phyloP scores from a whole-genome alignment of 371 early-diverging fungal genomes.

The Syncephalastrum sp. region DNA sequence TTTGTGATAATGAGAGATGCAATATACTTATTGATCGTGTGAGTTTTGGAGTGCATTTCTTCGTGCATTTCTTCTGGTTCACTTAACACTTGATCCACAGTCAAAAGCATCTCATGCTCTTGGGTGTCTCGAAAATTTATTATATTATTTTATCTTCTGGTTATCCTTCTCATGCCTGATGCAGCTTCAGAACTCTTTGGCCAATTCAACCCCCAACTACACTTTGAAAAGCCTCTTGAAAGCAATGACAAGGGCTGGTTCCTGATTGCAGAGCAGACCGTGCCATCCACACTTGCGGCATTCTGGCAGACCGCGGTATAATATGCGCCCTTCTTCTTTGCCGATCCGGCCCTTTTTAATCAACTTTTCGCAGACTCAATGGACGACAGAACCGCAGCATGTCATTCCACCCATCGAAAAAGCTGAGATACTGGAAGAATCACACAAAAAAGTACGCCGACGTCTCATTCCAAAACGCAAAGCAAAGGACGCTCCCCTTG shows the following conservation, averaged over 20 bases:
- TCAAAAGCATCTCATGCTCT: no score
- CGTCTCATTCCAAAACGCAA: conserved; percentile 55
- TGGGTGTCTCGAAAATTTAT: no score
- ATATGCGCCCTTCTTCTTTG: conserved; percentile 16
- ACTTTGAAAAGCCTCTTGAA: conserved; percentile 26
- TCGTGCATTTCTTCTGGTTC: no score
- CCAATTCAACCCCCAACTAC: conserved; percentile 29
- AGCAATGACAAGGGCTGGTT: conserved; percentile 17
- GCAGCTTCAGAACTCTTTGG: conserved; percentile 20
- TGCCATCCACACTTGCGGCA: conserved; percentile 20
- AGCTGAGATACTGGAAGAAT: conserved; percentile 31
- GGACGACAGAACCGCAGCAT: conserved; percentile 66
- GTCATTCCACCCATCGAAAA: conserved; percentile 71
- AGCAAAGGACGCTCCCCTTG: conserved; percentile 48
- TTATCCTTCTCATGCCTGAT: no score
- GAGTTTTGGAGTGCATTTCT: no score
- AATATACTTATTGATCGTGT: no score
- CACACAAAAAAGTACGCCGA: neutral
- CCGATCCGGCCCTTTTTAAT: neutral
- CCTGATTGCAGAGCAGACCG: conserved; percentile 35
- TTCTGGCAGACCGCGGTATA: conserved; percentile 42
- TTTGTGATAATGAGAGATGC: no score
- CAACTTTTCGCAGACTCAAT: conserved; percentile 43
- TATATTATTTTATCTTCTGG: no score
- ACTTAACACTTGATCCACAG: no score